Conservation (phyloP, 495 filamentous ascomycete species). For the Annulohypoxylon stygium region DNA sequence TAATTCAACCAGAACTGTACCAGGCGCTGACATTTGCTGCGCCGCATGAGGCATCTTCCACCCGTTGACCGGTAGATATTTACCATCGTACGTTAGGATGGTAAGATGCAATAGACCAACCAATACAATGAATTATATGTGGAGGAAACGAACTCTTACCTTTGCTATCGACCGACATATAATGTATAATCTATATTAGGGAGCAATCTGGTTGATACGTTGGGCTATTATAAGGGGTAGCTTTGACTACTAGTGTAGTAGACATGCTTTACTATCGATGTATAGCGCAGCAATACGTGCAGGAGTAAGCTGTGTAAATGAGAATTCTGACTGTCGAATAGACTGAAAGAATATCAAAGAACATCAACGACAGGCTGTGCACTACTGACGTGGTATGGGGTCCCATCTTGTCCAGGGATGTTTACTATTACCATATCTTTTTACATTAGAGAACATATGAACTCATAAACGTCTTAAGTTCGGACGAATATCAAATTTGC, state of each 20-base stretch:
- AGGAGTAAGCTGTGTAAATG: neutral
- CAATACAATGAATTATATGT: neutral
- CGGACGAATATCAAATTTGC: no score
- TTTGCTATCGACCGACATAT: neutral
- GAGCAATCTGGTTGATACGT: neutral
- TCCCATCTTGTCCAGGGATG: neutral
- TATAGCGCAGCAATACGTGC: constrained; percentile 8
- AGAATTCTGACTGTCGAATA: neutral
- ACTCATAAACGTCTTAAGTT: no score
- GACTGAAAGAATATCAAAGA: neutral
- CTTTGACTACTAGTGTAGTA: neutral
- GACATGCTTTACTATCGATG: neutral
- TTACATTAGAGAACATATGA: no score
- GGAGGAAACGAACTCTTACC: neutral
- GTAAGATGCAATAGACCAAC: neutral
- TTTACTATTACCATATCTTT: no score
- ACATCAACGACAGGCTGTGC: neutral
- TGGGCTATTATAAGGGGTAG: constrained; percentile 10
- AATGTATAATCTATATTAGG: constrained; percentile 8
- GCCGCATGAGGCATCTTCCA: neutral
- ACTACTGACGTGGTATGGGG: neutral
- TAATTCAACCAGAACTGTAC: neutral
- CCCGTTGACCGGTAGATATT: neutral
- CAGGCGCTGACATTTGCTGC: neutral
- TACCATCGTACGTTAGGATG: neutral